Conservation (phyloP, 1,139 yeast species). For the Hyphopichia wangnamkhiaoensis region DNA sequence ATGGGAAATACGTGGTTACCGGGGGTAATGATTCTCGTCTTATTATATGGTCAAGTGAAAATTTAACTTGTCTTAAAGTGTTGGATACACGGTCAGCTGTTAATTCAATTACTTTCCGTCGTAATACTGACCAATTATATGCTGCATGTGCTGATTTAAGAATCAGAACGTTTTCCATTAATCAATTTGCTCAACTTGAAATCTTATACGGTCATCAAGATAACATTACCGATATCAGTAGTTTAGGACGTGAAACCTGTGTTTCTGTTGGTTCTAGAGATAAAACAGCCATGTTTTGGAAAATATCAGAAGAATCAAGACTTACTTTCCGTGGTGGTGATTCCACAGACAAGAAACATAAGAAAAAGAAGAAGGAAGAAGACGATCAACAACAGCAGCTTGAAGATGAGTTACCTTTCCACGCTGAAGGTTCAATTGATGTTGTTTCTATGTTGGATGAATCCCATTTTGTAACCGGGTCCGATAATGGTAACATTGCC, state of each 20-base stretch:
- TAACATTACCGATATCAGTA: constrained; percentile 73
- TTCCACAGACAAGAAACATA: constrained; percentile 44
- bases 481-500: constrained; percentile 87
- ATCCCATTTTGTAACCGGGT: constrained; percentile 88
- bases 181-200: constrained; percentile 86
- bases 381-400: constrained; percentile 9
- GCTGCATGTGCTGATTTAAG: constrained; percentile 93
- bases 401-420: constrained; percentile 36
- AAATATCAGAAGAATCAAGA: constrained; percentile 91
- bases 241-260: constrained; percentile 84
- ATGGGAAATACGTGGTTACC: constrained; percentile 84
- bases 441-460: constrained; percentile 91
- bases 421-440: constrained; percentile 86
- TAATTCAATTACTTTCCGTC: constrained; percentile 72
- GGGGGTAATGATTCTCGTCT: constrained; percentile 85
- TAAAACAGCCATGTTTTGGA: constrained; percentile 95
- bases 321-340: constrained; percentile 94
- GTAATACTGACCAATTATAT: constrained; percentile 79
- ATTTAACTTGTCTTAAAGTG: constrained; percentile 70
- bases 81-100: constrained; percentile 78
- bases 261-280: constrained; percentile 95
- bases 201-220: constrained; percentile 96
- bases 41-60: constrained; percentile 83
- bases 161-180: constrained; percentile 82
- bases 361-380: constrained; percentile 33